Evolutionary conservation across 106 monocot genomes (phyloP).

Genomic region (Dactylorhiza incarnata): DNA sequence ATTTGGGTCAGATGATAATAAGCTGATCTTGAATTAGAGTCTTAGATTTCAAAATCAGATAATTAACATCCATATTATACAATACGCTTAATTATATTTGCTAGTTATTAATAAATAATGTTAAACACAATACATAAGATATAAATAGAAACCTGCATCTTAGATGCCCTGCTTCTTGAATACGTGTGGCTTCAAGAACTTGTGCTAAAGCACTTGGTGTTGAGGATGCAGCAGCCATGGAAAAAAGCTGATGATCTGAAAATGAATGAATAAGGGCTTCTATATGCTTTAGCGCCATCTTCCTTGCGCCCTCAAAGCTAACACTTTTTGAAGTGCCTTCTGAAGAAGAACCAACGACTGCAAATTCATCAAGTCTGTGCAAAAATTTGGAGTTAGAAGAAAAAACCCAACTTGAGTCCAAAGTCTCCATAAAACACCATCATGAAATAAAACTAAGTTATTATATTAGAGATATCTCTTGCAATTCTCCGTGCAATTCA

Average conservation of each 20-base stretch:
- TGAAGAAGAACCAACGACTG: constrained; percentile 64
- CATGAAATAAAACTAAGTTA: too few relatives aligned
- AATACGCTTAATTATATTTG: too few relatives aligned
- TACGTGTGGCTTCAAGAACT: constrained; percentile 65
- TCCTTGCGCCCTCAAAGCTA: constrained; percentile 75
- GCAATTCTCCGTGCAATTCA: too few relatives aligned
- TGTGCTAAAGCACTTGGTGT: constrained; percentile 55
- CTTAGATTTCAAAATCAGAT: too few relatives aligned
- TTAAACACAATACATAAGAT: background rate
- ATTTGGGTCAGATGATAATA: too few relatives aligned
- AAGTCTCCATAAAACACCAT: too few relatives aligned
- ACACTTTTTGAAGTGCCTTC: constrained; percentile 62
- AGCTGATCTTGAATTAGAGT: too few relatives aligned
- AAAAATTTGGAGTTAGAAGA: constrained; percentile 7
- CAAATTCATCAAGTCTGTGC: constrained; percentile 78
- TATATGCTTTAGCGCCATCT: constrained; percentile 90
- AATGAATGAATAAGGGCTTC: constrained; percentile 68
- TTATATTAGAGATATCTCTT: too few relatives aligned
- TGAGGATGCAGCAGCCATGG: constrained; percentile 54
- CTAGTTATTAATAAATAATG: background rate
- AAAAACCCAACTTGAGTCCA: too few relatives aligned
- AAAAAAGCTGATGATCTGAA: constrained; percentile 75
- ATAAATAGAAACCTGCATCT: constrained; percentile 72
- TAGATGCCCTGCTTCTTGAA: constrained; percentile 97
- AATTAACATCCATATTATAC: too few relatives aligned